Conservation (phyloP, 2,329 filamentous ascomycete genomes). For the Cladobotryum mycophilum region DNA sequence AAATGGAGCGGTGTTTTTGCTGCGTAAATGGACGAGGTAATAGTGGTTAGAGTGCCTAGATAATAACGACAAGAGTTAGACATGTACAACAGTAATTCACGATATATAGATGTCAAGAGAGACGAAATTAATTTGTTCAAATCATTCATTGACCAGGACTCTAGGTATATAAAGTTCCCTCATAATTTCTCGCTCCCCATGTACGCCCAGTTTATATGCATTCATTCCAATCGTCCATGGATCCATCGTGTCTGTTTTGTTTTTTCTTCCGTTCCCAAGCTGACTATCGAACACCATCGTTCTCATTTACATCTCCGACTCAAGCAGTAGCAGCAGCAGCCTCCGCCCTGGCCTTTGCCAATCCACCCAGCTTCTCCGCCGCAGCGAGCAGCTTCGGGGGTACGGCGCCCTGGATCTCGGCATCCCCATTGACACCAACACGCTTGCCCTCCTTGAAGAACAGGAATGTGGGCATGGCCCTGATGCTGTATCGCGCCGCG, state of each 20-base stretch:
- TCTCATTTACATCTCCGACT: neutral
- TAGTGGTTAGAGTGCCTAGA: neutral
- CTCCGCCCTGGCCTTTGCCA: conserved; percentile 28
- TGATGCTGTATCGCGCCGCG: conserved; percentile 67
- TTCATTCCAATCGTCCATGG: neutral
- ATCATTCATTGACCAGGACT: too few species aligned
- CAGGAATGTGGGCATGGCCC: conserved; percentile 90
- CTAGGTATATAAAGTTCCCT: neutral
- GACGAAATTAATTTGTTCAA: too few species aligned
- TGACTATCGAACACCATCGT: neutral
- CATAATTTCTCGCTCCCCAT: neutral
- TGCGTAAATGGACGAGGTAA: neutral
- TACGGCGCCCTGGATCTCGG: conserved; percentile 30
- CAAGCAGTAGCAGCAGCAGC: conserved; percentile 7
- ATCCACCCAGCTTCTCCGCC: conserved; percentile 30
- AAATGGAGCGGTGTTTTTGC: neutral
- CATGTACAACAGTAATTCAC: neutral
- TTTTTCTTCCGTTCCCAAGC: neutral
- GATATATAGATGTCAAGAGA: neutral
- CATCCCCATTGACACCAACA: conserved; percentile 26
- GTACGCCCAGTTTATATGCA: neutral
- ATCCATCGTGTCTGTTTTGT: neutral
- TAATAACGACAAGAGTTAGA: neutral
- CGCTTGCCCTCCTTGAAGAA: conserved; percentile 69
- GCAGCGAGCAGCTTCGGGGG: conserved; percentile 25